Conservation (phyloP, 2,329 filamentous ascomycete species). For the Aspergillus japonicus region DNA sequence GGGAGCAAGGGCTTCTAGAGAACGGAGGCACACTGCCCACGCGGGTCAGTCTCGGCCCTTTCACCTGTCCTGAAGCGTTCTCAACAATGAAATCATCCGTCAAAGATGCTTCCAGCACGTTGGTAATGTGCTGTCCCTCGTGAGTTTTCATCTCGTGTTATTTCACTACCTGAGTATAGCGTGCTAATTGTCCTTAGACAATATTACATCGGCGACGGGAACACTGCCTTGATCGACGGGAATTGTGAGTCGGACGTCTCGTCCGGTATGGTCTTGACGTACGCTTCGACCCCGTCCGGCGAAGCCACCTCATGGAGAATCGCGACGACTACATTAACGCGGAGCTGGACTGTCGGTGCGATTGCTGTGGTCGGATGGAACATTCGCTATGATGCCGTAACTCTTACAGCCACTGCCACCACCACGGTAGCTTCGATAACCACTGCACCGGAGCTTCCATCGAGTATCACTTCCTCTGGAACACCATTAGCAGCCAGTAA, state of each 20-base stretch:
- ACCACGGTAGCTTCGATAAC: neutral
- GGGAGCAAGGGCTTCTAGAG: constrained; percentile 5
- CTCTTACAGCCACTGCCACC: neutral
- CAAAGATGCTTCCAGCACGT: constrained; percentile 7
- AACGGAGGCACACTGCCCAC: constrained; percentile 1
- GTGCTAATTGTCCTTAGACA: neutral
- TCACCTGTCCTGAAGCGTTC: constrained; percentile 5
- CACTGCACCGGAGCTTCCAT: neutral
- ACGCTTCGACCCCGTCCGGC: constrained; percentile 1
- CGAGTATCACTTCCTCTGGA: too few relatives aligned
- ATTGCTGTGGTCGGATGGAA: constrained; percentile 9
- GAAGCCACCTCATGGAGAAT: neutral
- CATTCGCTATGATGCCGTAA: neutral
- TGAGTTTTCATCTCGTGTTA: neutral
- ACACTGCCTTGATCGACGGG: neutral
- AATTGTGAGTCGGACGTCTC: constrained; percentile 3
- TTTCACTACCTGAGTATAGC: too few relatives aligned
- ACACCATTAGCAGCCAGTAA: neutral
- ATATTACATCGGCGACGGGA: neutral
- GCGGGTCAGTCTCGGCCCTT: constrained; percentile 5
- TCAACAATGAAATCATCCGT: constrained; percentile 1
- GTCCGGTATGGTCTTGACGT: constrained; percentile 7
- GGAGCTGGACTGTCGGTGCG: neutral
- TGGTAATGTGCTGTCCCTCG: constrained; percentile 11
- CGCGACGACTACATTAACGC: constrained; percentile 1